phyloP scores from a whole-genome alignment of 2,329 filamentous ascomycete genomes.

The Ophiostoma piceae region DNA sequence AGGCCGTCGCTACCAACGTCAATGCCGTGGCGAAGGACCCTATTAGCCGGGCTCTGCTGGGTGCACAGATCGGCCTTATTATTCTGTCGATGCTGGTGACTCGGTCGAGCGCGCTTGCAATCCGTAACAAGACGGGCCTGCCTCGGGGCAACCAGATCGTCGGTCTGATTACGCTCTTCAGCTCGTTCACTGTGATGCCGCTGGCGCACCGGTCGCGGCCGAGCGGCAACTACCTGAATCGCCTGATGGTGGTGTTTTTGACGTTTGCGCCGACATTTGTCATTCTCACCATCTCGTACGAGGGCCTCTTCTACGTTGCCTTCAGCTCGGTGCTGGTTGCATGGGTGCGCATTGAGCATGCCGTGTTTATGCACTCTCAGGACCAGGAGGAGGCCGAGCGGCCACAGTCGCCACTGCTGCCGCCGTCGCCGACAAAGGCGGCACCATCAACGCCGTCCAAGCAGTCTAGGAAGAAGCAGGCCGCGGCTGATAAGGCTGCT shows the following conservation, averaged over 20 bases:
- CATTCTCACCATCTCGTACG: slow-evolving; percentile 94
- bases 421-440: neutral
- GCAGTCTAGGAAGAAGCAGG: slow-evolving; percentile 29
- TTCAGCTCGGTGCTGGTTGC: slow-evolving; percentile 77
- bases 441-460: slow-evolving; percentile 19
- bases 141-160: slow-evolving; percentile 82
- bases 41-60: slow-evolving; percentile 56
- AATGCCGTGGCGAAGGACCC: slow-evolving; percentile 32
- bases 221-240: slow-evolving; percentile 84
- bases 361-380: slow-evolving; percentile 51
- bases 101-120: slow-evolving; percentile 72
- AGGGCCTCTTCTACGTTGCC: slow-evolving; percentile 89
- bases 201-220: slow-evolving; percentile 74
- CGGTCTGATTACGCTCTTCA: slow-evolving; percentile 70
- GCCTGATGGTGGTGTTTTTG: slow-evolving; percentile 81
- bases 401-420: neutral
- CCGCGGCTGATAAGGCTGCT: slow-evolving; percentile 10
- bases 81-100: slow-evolving; percentile 80
- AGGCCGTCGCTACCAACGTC: slow-evolving; percentile 23
- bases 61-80: slow-evolving; percentile 72
- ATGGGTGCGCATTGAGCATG: slow-evolving; percentile 90
- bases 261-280: slow-evolving; percentile 91
- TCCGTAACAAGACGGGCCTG: slow-evolving; percentile 79
- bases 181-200: slow-evolving; percentile 67
- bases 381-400: neutral